These are phyloP conservation scores for Aspergillus cristatus DNA, from an alignment of 495 filamentous ascomycete genomes.

Conservation along the genomic window DNA sequence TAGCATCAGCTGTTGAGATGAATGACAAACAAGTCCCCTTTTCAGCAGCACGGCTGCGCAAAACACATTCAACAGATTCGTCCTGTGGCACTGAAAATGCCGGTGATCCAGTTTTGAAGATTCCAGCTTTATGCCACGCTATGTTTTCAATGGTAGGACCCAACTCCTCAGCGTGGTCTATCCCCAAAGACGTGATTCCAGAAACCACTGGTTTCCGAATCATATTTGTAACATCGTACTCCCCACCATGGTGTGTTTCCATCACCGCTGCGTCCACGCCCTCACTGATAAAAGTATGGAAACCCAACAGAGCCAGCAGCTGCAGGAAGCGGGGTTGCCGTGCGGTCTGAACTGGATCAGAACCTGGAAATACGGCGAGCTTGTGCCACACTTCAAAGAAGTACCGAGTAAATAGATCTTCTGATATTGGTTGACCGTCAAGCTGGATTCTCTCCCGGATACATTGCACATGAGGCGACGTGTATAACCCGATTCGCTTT, in stretches of 20 bases:
- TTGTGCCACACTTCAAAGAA: conserved; percentile 61
- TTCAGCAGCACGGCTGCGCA: conserved; percentile 55
- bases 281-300: conserved; percentile 65
- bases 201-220: conserved; percentile 55
- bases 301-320: conserved; percentile 62
- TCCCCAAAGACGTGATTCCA: conserved; percentile 65
- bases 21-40: conserved; percentile 29
- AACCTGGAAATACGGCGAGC: conserved; percentile 18
- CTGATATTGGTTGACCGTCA: conserved; percentile 40
- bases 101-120: conserved; percentile 58
- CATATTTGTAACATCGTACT: conserved; percentile 78
- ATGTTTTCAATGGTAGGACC: conserved; percentile 70
- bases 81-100: conserved; percentile 63
- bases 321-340: conserved; percentile 49
- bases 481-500: conserved; percentile 52
- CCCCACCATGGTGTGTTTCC: conserved; percentile 78
- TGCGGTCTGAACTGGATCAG: conserved; percentile 3
- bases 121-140: conserved; percentile 85
- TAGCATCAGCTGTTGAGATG: not conserved
- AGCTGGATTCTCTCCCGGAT: conserved; percentile 60
- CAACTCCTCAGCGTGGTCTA: conserved; percentile 68
- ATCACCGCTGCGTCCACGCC: conserved; percentile 63
- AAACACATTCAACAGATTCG: conserved; percentile 45
- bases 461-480: conserved; percentile 52
- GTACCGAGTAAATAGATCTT: conserved; percentile 46